Conservation (phyloP, 768 basidiomycete species). For the Trametes coccinea region DNA sequence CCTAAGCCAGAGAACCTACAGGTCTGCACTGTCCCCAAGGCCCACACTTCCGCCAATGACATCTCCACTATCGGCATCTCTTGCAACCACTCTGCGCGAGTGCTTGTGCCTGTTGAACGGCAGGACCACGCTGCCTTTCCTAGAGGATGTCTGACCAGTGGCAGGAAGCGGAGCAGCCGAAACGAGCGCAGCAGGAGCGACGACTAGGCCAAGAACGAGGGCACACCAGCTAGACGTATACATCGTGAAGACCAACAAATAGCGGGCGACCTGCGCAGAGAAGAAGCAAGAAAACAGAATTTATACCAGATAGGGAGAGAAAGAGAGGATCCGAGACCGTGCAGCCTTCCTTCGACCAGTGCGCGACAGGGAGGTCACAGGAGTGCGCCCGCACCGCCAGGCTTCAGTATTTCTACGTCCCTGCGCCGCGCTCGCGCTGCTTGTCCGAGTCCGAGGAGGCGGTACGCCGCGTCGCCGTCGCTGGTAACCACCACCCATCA, state of each 20-base stretch:
- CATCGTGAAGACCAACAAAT: constrained; percentile 21
- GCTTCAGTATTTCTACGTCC: neutral
- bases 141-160: neutral
- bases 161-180: constrained; percentile 9
- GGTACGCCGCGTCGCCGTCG: neutral
- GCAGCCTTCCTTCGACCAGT: constrained; percentile 19
- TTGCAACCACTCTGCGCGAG: constrained; percentile 13
- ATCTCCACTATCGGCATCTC: constrained; percentile 13
- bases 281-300: constrained; percentile 12
- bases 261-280: constrained; percentile 27
- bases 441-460: too few relatives aligned
- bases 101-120: constrained; percentile 12
- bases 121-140: constrained; percentile 15
- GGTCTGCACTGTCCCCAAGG: constrained; percentile 61
- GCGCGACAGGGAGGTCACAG: constrained; percentile 16
- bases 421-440: neutral
- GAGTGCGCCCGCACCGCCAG: neutral
- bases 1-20: constrained; percentile 43
- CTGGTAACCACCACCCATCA: constrained; percentile 11
- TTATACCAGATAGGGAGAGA: constrained; percentile 19
- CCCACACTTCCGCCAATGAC: constrained; percentile 40
- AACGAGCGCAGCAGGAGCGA: constrained; percentile 11
- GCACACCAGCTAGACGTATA: constrained; percentile 25
- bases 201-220: constrained; percentile 8
- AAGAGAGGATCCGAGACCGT: constrained; percentile 9